phyloP scores from a whole-genome alignment of 257 asterid genomes.

The Oldenlandia corymbosa region DNA sequence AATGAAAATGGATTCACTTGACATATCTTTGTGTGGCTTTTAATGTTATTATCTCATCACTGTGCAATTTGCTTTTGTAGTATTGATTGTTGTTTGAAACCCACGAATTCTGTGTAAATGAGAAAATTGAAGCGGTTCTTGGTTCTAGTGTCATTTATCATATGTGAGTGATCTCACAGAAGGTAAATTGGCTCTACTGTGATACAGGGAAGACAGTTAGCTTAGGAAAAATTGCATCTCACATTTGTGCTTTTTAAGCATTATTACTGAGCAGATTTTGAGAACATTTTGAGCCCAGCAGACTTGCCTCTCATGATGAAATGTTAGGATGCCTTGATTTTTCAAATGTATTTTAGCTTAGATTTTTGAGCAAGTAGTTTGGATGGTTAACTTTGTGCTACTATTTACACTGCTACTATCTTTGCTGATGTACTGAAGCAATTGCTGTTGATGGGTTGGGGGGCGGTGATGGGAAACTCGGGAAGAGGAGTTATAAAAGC shows the following conservation, averaged over 20 bases:
- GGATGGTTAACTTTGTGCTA: not conserved
- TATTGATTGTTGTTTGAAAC: conserved; percentile 3
- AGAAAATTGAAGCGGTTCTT: not conserved
- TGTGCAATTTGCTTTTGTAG: not conserved
- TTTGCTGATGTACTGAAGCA: too few relatives aligned
- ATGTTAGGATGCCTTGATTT: not conserved
- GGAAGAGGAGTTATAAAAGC: not conserved
- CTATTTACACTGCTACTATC: too few relatives aligned
- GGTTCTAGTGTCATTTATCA: not conserved
- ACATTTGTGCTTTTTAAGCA: not conserved
- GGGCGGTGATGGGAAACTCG: too few relatives aligned
- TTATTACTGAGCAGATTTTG: not conserved
- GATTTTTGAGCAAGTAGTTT: not conserved
- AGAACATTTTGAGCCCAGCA: not conserved
- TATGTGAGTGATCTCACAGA: not conserved
- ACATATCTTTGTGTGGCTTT: not conserved
- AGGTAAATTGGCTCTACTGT: not conserved
- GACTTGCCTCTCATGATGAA: not conserved
- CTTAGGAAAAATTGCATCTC: not conserved
- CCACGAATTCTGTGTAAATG: not conserved
- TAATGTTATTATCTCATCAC: not conserved
- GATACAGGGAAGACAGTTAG: not conserved
- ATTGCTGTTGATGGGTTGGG: not conserved
- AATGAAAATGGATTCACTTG: not conserved
- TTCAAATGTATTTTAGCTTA: too few relatives aligned